Percentiles rank a stretch among this genome's conserved stretches.
Evolutionary conservation across 305 asterid species (phyloP).

Genomic region (Euphrasia arctica): DNA sequence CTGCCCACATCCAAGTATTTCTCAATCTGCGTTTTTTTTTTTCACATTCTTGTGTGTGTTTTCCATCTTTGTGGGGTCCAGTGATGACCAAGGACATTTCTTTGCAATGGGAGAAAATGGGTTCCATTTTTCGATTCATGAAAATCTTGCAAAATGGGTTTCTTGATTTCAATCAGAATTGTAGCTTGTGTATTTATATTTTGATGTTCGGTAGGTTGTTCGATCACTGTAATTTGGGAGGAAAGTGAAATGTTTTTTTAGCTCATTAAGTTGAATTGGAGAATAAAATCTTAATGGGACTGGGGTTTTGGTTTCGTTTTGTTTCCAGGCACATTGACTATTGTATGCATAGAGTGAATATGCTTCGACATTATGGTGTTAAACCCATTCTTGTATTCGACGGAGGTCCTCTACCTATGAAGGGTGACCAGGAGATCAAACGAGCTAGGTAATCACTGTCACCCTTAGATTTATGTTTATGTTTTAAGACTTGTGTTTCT

Average conservation of each 20-base stretch:
- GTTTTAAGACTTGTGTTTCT: neutral
- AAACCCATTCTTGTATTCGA: conserved; percentile 89
- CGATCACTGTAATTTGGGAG: conserved; percentile 2
- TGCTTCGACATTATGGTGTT: conserved; percentile 79
- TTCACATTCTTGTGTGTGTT: no score
- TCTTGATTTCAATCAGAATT: neutral
- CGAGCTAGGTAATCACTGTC: conserved; percentile 66
- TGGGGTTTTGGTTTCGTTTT: conserved; percentile 4
- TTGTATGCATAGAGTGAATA: conserved; percentile 94
- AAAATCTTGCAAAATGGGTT: neutral
- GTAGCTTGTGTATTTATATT: neutral
- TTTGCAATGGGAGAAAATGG: conserved; percentile 18
- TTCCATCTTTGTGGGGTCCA: neutral
- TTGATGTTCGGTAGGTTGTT: neutral
- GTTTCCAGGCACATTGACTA: conserved; percentile 74
- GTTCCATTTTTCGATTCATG: neutral
- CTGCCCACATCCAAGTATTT: no score
- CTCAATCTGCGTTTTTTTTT: no score
- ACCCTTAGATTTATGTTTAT: neutral
- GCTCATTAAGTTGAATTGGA: conserved; percentile 9
- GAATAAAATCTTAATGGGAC: neutral
- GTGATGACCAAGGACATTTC: neutral
- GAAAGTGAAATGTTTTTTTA: neutral
- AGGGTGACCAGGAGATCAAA: conserved; percentile 85
- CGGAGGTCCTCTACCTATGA: conserved; percentile 95